A percentile compares a stretch with the other conserved stretches of the same genome.
Conservation (phyloP, 306 rosid species). For the Pueraria montana region DNA sequence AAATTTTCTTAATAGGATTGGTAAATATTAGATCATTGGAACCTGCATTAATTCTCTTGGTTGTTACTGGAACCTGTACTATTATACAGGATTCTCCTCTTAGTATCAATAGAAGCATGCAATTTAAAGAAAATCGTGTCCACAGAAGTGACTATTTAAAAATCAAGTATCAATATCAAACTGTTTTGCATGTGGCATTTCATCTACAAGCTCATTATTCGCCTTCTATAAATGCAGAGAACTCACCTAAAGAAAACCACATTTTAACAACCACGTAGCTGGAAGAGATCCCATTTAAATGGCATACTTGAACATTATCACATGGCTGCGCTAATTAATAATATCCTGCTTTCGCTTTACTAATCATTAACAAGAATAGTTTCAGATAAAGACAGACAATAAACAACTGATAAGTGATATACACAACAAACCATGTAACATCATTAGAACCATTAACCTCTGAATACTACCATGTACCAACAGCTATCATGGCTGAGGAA, state of each 20-base stretch:
- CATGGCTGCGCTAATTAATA: conserved; percentile 33
- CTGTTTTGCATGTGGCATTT: conserved; percentile 17
- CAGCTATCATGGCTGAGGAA: neutral
- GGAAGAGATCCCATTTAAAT: conserved; percentile 1
- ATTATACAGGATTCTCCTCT: conserved; percentile 2
- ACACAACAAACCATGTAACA: neutral
- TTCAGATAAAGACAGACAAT: neutral
- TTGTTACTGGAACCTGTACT: neutral
- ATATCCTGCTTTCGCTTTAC: neutral
- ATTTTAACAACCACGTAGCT: conserved; percentile 38
- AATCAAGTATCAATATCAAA: neutral
- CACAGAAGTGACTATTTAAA: neutral
- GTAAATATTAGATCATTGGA: neutral
- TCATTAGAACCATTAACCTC: neutral
- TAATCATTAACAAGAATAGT: conserved; percentile 9
- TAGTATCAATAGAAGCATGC: neutral
- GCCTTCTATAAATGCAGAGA: conserved; percentile 29
- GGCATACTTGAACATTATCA: conserved; percentile 11
- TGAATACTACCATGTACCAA: conserved; percentile 7
- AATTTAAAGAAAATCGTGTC: neutral
- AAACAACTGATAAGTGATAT: neutral
- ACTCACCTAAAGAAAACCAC: conserved; percentile 15
- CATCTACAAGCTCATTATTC: conserved; percentile 14
- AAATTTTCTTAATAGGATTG: neutral
- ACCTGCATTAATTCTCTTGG: too few relatives aligned